Base-by-base conservation (phyloP, 2,329 filamentous ascomycete species). In the Talaromyces sp. region DNA sequence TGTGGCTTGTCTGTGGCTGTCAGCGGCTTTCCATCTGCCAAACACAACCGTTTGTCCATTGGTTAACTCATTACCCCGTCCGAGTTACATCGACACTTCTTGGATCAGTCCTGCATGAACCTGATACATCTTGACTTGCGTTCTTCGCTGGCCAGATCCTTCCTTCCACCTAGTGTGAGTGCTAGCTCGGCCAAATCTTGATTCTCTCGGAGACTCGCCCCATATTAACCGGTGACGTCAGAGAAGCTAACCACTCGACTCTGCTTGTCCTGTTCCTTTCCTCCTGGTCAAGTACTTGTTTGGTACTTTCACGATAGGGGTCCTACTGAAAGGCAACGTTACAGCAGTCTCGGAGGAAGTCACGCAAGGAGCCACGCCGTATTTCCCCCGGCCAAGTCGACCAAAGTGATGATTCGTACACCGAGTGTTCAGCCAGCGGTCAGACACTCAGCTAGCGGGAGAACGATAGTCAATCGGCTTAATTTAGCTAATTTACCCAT, bases 1-100 rank as follows among this genome's bases (percentile, higher is more conserved):
- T 60, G 55, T 48, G 44, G 44, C 23, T 48, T 44, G 14, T 11
- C 23, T 58, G 42, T 40, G 55, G 55, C 55, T n/a, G n/a, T 28
- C 56, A 58, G n/a, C n/a, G 56, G 8, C 11, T 7, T 9, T 16
- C 1, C 11, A 16, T 33, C 14, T 9, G n/a, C n/a, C n/a, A n/a
- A n/a, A n/a, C n/a, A n/a, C n/a, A n/a, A n/a, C n/a, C n/a, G n/a
- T n/a, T n/a, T n/a, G n/a, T n/a, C n/a, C n/a, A n/a, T n/a, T n/a
- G n/a, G n/a, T n/a, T n/a, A n/a, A n/a, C n/a, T n/a, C n/a, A 25
- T 16, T 25, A 25, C 44, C 25, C 46, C 46, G 8, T 48, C 23
- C 3, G 21, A 14, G 18, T 16, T 16, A 48, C 14, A 31, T 31
- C 25, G 14, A 31, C 25, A n/a, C n/a, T n/a, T n/a, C 31, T 7